A percentile compares a stretch with the other conserved stretches of the same genome.
phyloP scores from a whole-genome alignment of 176 grass and related monocot species.

The Pontederia crassipes region DNA sequence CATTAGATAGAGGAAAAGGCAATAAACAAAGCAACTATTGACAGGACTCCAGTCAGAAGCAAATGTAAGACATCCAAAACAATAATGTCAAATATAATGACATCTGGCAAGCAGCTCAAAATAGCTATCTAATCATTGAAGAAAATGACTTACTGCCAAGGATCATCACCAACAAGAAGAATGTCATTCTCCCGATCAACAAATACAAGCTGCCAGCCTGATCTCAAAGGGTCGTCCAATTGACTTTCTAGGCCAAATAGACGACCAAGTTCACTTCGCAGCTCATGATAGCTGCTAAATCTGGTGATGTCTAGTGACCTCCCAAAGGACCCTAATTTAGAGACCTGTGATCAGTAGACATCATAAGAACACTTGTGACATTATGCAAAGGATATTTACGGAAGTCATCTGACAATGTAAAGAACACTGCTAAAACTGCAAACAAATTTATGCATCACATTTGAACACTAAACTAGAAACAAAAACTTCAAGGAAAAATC shows the following conservation, averaged over 20 bases:
- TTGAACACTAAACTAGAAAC: too few relatives aligned
- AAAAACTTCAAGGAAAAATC: too few relatives aligned
- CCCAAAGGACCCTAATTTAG: constrained; percentile 84
- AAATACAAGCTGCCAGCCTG: constrained; percentile 99
- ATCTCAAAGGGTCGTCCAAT: constrained; percentile 96
- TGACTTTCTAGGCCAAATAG: constrained; percentile 88
- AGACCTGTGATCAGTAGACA: constrained; percentile 57
- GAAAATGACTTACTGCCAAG: constrained; percentile 71
- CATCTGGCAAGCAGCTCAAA: not conserved
- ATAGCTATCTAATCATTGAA: not conserved
- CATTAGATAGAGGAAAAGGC: too few relatives aligned
- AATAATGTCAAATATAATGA: not conserved
- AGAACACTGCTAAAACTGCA: not conserved
- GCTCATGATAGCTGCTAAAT: constrained; percentile 79
- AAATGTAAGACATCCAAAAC: not conserved
- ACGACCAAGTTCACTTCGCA: constrained; percentile 70
- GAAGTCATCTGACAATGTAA: not conserved
- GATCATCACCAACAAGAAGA: constrained; percentile 94
- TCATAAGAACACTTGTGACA: too few relatives aligned
- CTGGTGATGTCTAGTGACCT: constrained; percentile 86
- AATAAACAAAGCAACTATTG: too few relatives aligned
- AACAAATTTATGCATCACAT: not conserved
- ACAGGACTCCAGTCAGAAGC: too few relatives aligned
- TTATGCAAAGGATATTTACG: not conserved
- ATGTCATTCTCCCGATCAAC: constrained; percentile 88